Evolutionary conservation across 2,329 filamentous ascomycete genomes (phyloP).

Genomic region (Pseudogymnoascus sp.): DNA sequence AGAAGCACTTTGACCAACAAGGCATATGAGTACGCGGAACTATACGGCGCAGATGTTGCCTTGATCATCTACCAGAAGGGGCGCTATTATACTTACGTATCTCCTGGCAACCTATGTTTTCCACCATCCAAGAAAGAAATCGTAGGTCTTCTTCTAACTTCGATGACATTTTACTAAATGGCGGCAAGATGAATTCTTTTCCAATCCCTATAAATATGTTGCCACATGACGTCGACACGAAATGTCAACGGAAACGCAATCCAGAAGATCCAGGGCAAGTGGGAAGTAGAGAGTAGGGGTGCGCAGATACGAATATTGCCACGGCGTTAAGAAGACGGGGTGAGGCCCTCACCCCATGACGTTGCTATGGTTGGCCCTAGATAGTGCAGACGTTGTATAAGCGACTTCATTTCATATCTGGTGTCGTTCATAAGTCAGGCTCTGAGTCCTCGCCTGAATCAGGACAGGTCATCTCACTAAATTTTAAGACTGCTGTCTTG

Average conservation of each 20-base stretch:
- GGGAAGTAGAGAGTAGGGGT: background rate
- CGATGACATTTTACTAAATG: background rate
- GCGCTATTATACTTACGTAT: slow-evolving; percentile 9
- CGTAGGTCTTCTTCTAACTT: background rate
- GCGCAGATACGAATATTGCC: background rate
- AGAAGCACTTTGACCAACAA: slow-evolving; percentile 14
- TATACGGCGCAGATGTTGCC: slow-evolving; percentile 12
- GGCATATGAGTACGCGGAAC: slow-evolving; percentile 12
- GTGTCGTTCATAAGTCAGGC: background rate
- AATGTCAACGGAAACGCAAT: background rate
- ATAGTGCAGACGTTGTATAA: background rate
- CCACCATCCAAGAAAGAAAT: slow-evolving; percentile 8
- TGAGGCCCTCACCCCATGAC: background rate
- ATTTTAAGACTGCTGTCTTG: background rate
- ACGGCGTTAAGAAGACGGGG: background rate
- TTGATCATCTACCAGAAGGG: slow-evolving; percentile 13
- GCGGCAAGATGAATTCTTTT: slow-evolving; percentile 2
- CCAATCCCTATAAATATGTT: background rate
- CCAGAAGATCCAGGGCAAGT: background rate
- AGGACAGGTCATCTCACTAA: background rate
- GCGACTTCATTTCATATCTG: background rate
- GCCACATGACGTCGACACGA: background rate
- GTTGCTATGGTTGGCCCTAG: background rate
- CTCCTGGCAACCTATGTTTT: background rate
- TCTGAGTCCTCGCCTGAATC: background rate